Conservation (phyloP, 2,329 filamentous ascomycete species). For the Aspergillus tamarii region DNA sequence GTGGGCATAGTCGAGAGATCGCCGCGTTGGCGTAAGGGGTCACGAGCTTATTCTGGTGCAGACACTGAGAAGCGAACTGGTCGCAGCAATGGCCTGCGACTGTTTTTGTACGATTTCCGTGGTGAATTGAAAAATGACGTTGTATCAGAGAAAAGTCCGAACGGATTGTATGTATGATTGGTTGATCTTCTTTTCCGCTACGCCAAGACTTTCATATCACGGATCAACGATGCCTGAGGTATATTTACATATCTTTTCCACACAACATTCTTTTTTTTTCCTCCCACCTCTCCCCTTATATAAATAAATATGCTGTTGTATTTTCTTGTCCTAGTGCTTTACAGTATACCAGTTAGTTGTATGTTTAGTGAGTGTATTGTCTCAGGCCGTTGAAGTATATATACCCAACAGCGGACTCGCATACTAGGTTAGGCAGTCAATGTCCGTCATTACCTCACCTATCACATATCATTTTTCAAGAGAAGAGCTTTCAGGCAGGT, state of each 20-base stretch:
- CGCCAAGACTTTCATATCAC: slow-evolving; percentile 27
- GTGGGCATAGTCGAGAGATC: slow-evolving; percentile 37
- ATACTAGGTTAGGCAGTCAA: background rate
- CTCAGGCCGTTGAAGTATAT: background rate
- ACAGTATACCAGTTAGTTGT: background rate
- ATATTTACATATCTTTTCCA: background rate
- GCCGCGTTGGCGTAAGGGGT: background rate
- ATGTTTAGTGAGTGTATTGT: background rate
- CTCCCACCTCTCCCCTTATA: background rate
- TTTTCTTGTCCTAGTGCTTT: background rate
- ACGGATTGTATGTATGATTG: slow-evolving; percentile 27
- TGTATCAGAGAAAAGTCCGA: slow-evolving; percentile 29
- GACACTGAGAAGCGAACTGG: background rate
- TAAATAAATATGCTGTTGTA: background rate
- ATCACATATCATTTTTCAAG: background rate
- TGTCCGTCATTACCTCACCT: background rate
- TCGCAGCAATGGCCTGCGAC: slow-evolving; percentile 2
- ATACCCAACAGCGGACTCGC: background rate
- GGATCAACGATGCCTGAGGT: background rate
- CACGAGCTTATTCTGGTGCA: background rate
- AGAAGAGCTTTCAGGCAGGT: background rate
- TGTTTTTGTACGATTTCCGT: slow-evolving; percentile 4
- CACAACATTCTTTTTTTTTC: background rate
- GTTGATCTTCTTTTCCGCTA: slow-evolving; percentile 18
- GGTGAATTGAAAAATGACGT: slow-evolving; percentile 22